These are phyloP conservation scores for Penicillium paxilli DNA, from an alignment of 495 filamentous ascomycete species.

Conservation along the genomic window DNA sequence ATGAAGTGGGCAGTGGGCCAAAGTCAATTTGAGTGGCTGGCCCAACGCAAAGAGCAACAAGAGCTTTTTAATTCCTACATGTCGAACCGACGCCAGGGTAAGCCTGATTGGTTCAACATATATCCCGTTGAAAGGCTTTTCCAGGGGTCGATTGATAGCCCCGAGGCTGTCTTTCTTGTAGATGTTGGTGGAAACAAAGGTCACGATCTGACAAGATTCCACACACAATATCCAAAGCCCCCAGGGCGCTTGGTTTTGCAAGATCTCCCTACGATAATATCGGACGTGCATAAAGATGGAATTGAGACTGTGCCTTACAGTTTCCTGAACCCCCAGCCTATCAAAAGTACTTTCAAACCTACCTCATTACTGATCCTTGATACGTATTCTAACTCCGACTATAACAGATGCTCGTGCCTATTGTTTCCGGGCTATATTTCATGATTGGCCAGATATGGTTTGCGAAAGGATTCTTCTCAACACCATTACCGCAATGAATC, in stretches of 20 bases:
- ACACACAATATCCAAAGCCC: not conserved
- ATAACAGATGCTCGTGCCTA: conserved; percentile 35
- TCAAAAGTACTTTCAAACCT: conserved; percentile 6
- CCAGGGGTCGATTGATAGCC: conserved; percentile 8
- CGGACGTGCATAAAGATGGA: not conserved
- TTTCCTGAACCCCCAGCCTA: conserved; percentile 17
- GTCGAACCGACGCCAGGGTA: conserved; percentile 37
- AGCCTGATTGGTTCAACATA: conserved; percentile 41
- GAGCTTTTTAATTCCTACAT: conserved; percentile 42
- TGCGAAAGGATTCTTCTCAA: conserved; percentile 31
- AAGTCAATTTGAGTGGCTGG: conserved; percentile 17
- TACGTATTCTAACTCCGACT: too few species aligned
- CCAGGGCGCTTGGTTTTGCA: conserved; percentile 11
- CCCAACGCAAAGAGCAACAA: conserved; percentile 4
- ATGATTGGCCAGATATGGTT: conserved; percentile 44
- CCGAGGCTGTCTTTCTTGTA: conserved; percentile 30
- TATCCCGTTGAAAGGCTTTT: conserved; percentile 42
- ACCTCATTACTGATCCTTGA: too few species aligned
- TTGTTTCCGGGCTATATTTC: conserved; percentile 45
- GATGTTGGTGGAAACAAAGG: conserved; percentile 52
- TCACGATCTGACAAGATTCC: conserved; percentile 40
- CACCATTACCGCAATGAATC: conserved; percentile 24
- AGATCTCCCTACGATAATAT: conserved; percentile 10
- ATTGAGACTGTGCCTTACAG: conserved; percentile 13
- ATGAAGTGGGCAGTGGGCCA: conserved; percentile 13